Evolutionary conservation across 176 grass and related monocot genomes (phyloP).

Genomic region (Musa acuminata): DNA sequence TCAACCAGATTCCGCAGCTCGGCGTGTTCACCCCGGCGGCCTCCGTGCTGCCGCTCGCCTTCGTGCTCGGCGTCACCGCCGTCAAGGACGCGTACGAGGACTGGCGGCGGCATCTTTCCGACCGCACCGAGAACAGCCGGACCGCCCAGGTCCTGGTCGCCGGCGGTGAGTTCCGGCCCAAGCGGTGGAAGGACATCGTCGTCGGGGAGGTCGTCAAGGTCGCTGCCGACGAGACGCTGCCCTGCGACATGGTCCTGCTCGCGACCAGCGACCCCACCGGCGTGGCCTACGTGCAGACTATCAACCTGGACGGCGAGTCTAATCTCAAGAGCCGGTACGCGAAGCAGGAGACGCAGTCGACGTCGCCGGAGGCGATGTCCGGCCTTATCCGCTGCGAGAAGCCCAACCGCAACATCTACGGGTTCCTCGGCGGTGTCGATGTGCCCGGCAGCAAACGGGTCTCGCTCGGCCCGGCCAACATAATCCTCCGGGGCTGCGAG

Average conservation of each 20-base stretch:
- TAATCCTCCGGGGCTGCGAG: too few relatives aligned
- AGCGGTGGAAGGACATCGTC: conserved; percentile 61
- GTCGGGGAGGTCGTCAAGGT: conserved; percentile 64
- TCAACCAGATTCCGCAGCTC: too few relatives aligned
- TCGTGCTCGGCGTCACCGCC: conserved; percentile 25
- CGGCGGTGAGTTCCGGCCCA: conserved; percentile 37
- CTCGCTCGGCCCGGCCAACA: background rate
- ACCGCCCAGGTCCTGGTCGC: conserved; percentile 33
- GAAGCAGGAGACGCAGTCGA: conserved; percentile 55
- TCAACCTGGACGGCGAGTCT: conserved; percentile 83
- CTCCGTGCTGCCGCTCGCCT: conserved; percentile 17
- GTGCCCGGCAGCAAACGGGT: background rate
- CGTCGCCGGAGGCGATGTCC: background rate
- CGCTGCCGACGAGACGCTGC: conserved; percentile 44
- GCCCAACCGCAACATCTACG: conserved; percentile 12
- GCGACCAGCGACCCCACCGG: conserved; percentile 64
- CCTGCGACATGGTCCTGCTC: conserved; percentile 65
- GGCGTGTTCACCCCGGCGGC: background rate
- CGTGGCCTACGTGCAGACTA: conserved; percentile 69
- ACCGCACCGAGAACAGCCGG: conserved; percentile 63
- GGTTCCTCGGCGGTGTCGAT: background rate
- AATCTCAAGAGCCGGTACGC: conserved; percentile 83
- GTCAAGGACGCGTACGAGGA: conserved; percentile 26
- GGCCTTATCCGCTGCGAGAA: conserved; percentile 5
- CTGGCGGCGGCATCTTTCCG: conserved; percentile 62